Base-by-base conservation (phyloP, 164 flowering plant genomes). In the Dillenia turbinata region DNA sequence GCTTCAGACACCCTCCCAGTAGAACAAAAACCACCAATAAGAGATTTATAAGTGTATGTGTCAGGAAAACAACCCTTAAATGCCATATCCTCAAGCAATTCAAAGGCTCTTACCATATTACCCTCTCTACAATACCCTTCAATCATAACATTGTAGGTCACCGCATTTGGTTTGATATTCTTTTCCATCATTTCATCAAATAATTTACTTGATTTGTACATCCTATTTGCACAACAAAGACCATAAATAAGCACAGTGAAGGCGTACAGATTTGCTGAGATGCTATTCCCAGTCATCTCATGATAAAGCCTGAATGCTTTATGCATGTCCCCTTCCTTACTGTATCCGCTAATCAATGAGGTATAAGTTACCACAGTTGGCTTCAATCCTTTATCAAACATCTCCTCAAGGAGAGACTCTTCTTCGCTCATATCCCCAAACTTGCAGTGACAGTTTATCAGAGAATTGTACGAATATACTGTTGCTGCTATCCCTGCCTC, bases 111-210 rank as follows among this genome's bases (percentile, higher is more conserved):
- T n/a, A 52, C 71, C 1, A 71, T 78, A 76, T 84, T 75, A 13
- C 95, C 96, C 53, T 66, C 77, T 77, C 63, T 75, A 55, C 92
- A 90, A 63, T 78, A 52, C n/a, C 97, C 98, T 62, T 90, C 91
- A 58, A 94, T 89, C 75, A 94, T 54, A 12, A 90, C 86, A 80
- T 94, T 94, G 56, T 90, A 94, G 8, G 97, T 89, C 16, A 89
- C 85, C 75, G 83, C 91, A 73, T 80, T 90, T 4, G 90, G 96
- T 59, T 49, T 26, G 26, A 87, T 62, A 33, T 82, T 75, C 48
- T 48, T 56, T 62, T 72, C 75, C 63, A 72, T 57, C 97, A 94
- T 90, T 69, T 81, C 79, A 33, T 73, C 52, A 58, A 90, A 89
- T 44, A 85, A 49, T 9, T 71, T 77, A 49, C 47, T 71, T 44